Evolutionary conservation across 306 rosid genomes (phyloP).

Genomic region (Cucurbita argyrosperma): DNA sequence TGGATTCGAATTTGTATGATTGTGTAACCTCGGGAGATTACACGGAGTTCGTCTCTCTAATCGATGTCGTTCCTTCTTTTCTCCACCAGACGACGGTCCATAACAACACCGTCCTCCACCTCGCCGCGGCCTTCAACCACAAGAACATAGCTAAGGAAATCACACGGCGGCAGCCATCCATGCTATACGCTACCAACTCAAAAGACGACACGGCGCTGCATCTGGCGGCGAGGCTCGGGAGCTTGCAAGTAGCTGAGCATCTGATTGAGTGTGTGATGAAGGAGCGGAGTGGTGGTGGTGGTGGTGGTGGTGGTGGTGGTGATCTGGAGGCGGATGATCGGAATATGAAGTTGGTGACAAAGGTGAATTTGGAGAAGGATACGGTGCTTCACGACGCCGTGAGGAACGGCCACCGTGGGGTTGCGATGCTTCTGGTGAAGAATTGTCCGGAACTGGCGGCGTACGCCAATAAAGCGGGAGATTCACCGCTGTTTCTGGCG

Average conservation of each 20-base stretch:
- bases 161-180: background rate
- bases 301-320: background rate
- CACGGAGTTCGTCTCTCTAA: background rate
- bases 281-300: background rate
- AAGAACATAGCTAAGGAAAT: background rate
- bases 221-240: background rate
- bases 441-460: background rate
- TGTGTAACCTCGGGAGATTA: background rate
- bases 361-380: background rate
- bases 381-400: background rate
- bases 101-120: background rate
- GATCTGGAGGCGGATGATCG: background rate
- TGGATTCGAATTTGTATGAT: background rate
- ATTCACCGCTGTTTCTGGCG: background rate
- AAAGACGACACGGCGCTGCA: background rate
- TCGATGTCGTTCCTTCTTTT: background rate
- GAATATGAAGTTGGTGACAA: background rate
- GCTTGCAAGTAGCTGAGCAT: background rate
- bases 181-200: background rate
- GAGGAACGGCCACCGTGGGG: background rate
- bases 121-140: background rate
- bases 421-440: background rate
- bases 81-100: background rate
- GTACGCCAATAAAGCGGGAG: background rate
- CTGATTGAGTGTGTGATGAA: background rate